A percentile compares a stretch with the other conserved stretches of the same genome.
Evolutionary conservation across 2,329 filamentous ascomycete genomes (phyloP).

Genomic region (Colletotrichum sp.): DNA sequence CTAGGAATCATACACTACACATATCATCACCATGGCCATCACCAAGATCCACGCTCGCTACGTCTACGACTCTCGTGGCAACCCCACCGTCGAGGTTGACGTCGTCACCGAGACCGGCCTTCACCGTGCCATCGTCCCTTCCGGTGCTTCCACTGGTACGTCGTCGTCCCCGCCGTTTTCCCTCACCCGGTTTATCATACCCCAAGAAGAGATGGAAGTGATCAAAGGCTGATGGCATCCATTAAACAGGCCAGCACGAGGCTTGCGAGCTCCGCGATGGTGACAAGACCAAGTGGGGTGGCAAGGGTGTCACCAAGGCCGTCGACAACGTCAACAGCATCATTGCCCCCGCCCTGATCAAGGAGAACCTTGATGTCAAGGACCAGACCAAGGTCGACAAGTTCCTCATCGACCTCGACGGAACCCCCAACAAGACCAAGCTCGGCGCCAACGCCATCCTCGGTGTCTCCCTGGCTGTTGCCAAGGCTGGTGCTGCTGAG

Average conservation of each 20-base stretch:
- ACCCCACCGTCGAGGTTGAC: constrained; percentile 97
- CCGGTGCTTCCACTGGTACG: constrained; percentile 88
- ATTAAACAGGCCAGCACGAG: constrained; percentile 77
- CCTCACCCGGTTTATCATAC: not conserved
- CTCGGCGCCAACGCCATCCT: constrained; percentile 89
- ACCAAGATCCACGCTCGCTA: constrained; percentile 90
- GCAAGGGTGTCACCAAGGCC: constrained; percentile 88
- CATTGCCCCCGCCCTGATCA: constrained; percentile 82
- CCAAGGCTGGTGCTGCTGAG: constrained; percentile 88
- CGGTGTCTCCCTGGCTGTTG: constrained; percentile 82
- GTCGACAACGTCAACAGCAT: constrained; percentile 84
- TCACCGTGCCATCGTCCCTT: constrained; percentile 92
- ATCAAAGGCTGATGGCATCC: constrained; percentile 29
- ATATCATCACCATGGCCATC: constrained; percentile 75
- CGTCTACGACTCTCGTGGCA: constrained; percentile 98
- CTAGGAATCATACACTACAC: constrained; percentile 12
- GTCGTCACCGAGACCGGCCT: constrained; percentile 91
- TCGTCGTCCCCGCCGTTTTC: constrained; percentile 28
- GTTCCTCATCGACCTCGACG: constrained; percentile 86
- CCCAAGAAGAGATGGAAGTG: constrained; percentile 21
- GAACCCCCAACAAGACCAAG: constrained; percentile 85
- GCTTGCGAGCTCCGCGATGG: constrained; percentile 90
- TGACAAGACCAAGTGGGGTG: constrained; percentile 84
- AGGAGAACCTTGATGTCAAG: constrained; percentile 83
- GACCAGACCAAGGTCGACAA: constrained; percentile 84